Evolutionary conservation across 345 rosid genomes (phyloP), one percentile per base, ranked within the genome.

Genomic region (Angophora floribunda): DNA sequence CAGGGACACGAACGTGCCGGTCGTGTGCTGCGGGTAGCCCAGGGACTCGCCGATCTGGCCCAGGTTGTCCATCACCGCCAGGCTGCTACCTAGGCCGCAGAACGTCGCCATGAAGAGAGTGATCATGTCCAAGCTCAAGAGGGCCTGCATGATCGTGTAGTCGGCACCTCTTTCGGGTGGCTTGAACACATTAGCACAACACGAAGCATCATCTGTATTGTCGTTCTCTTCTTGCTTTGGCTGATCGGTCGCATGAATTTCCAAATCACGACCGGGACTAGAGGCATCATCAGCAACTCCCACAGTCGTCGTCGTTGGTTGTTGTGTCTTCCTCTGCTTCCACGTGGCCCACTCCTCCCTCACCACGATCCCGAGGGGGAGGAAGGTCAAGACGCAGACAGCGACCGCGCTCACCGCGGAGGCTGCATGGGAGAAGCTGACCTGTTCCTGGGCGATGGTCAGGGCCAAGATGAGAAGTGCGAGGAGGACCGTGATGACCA

Each of bases 81-180:
- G 85, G 88, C 86, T 88, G 47, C 86, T 22, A 12, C 89, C 91
- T 0, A 86, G 41, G 65, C 88, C 91, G 32, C 88, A 86, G 10
- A 86, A 47, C 14, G 80, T 90, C 14, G 89, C n/a, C 11, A 86
- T 6, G 52, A 90, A 86, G 41, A 90, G 88, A 9, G 88, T 50
- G 30, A 88, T 59, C 91, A 90, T 90, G 89, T 90, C 91, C 19
- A 88, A 3, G 88, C 91, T 88, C 12, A 88, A 41, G n/a, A 90
- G 86, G 45, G 91, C 91, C 67, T 90, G 91, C n/a, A 88, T 86
- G 47, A 90, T 90, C 14, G 91, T 85, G 86, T 87, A 90, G 89
- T 90, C 89, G 52, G 88, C 85, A 6, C 91, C 91, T 22, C 89
- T 57, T 15, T 21, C 17, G 13, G 86, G 89, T 2, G 67, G 84